Evolutionary conservation across 345 rosid species (phyloP).

Genomic region (Lepidium aucheri): DNA sequence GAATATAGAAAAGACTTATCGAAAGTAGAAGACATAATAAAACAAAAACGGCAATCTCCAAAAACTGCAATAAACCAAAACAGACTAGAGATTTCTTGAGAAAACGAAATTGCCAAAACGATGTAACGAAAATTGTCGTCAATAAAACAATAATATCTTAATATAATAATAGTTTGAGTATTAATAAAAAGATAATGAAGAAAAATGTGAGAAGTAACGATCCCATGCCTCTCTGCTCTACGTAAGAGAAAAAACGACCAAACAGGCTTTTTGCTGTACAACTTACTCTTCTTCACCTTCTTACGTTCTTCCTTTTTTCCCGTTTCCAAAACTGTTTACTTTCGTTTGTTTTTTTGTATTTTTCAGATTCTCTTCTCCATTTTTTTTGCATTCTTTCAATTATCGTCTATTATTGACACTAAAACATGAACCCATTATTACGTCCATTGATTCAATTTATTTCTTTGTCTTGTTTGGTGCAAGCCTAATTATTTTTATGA

Average conservation of each 20-base stretch:
- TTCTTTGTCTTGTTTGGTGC: neutral
- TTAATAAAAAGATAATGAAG: too few relatives aligned
- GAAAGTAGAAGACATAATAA: conserved; percentile 18
- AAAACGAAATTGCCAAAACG: conserved; percentile 17
- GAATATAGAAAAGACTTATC: neutral
- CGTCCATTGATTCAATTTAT: neutral
- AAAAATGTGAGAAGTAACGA: conserved; percentile 10
- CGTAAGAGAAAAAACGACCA: conserved; percentile 23
- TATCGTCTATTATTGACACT: too few relatives aligned
- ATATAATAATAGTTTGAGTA: too few relatives aligned
- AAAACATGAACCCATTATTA: neutral
- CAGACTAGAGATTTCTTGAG: conserved; percentile 19
- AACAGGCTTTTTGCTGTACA: conserved; percentile 12
- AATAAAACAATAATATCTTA: neutral
- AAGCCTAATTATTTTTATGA: neutral
- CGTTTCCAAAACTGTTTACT: conserved; percentile 9
- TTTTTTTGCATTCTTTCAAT: neutral
- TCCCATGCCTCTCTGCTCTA: conserved; percentile 21
- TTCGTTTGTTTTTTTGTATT: conserved; percentile 13
- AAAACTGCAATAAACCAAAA: conserved; percentile 20
- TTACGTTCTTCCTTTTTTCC: neutral
- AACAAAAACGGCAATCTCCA: conserved; percentile 5
- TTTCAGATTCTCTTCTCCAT: conserved; percentile 14
- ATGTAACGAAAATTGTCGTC: conserved; percentile 17
- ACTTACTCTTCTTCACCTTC: conserved; percentile 27